Base-by-base conservation (phyloP, 371 early-diverging fungal genomes). In the Rhizopus stolonifer region DNA sequence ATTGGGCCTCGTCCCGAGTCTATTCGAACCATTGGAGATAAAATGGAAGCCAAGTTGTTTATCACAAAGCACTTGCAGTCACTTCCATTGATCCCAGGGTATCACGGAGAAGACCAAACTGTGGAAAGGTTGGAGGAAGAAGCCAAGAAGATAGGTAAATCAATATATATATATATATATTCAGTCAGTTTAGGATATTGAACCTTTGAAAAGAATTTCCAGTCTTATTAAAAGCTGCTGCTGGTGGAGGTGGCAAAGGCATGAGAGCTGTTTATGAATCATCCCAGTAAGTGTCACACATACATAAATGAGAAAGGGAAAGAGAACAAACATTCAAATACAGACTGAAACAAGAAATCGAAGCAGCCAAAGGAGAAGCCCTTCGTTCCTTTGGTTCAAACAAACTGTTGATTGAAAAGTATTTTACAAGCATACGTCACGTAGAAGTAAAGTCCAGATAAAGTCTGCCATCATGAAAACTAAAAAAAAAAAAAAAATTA, bases 21-120 rank as follows among this genome's bases (percentile, higher is more conserved):
- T 32, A 95, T 97, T 81, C 85, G 86, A 9, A 81, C 83, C 31
- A 93, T 97, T 90, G 98, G 98, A 54, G 95, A 95, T 80, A 97
- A 97, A 83, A 90, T 87, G 59, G 88, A 91, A 55, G 94, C 94
- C 61, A 87, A 89, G 64, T 44, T 57, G 9, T 76, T 72, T 33
- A 70, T 76, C 36, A 56, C 32, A n/a, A 34, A 62, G 22, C 31
- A 76, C 48, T 78, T 86, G 43, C 85, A 91, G 29, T 81, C 84
- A 9, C 94, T 96, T 56, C 87, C 82, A 61, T 83, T 87, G 32
- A 93, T 95, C 49, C 96, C 96, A 2, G 96, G 96, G 3, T 96
- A 84, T 72, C 81, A 94, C 61, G 98, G 95, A 17, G 89, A 88
- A 18, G 88, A 92, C 52, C 75, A 78, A 50, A 69, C 70, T 1